These are phyloP conservation scores for Scheffersomyces lignosus DNA, from an alignment of 805 yeast species.

Conservation along the genomic window DNA sequence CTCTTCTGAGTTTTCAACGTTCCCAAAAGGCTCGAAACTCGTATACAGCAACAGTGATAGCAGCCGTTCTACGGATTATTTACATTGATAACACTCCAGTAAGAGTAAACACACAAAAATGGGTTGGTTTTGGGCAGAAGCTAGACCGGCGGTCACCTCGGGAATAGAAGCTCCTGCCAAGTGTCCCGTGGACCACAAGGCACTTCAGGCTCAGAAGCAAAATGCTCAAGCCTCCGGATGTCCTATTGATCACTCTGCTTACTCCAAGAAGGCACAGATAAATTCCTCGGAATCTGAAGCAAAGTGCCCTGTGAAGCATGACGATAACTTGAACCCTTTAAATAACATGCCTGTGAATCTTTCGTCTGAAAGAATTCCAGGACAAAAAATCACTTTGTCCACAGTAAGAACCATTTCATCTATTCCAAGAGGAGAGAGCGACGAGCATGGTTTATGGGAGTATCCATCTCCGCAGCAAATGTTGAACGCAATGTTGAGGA, in stretches of 20 bases:
- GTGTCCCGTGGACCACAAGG: slow-evolving; percentile 44
- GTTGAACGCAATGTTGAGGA: slow-evolving; percentile 96
- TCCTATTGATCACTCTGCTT: slow-evolving; percentile 30
- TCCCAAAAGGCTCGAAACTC: too few relatives aligned
- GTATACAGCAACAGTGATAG: too few relatives aligned
- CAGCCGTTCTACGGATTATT: too few relatives aligned
- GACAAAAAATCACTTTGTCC: slow-evolving; percentile 76
- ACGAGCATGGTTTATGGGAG: slow-evolving; percentile 85
- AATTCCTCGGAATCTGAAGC: too few relatives aligned
- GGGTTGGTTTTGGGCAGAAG: slow-evolving; percentile 92
- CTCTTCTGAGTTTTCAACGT: too few relatives aligned
- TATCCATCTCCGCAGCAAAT: slow-evolving; percentile 99
- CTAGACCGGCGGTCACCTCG: slow-evolving; percentile 1
- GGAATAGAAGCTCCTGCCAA: slow-evolving; percentile 9
- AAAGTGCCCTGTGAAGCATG: slow-evolving; percentile 39
- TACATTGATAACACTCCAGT: too few relatives aligned
- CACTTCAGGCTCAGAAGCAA: slow-evolving; percentile 8
- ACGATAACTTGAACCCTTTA: slow-evolving; percentile 63
- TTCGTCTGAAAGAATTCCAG: slow-evolving; percentile 68
- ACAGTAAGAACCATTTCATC: slow-evolving; percentile 80
- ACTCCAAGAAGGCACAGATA: slow-evolving; percentile 16
- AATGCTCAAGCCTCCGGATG: slow-evolving; percentile 17
- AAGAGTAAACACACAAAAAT: too few relatives aligned
- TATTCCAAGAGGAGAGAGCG: slow-evolving; percentile 78
- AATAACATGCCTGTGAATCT: slow-evolving; percentile 85